Conservation (phyloP, 441 rosid genomes). For the Biscutella auriculata region DNA sequence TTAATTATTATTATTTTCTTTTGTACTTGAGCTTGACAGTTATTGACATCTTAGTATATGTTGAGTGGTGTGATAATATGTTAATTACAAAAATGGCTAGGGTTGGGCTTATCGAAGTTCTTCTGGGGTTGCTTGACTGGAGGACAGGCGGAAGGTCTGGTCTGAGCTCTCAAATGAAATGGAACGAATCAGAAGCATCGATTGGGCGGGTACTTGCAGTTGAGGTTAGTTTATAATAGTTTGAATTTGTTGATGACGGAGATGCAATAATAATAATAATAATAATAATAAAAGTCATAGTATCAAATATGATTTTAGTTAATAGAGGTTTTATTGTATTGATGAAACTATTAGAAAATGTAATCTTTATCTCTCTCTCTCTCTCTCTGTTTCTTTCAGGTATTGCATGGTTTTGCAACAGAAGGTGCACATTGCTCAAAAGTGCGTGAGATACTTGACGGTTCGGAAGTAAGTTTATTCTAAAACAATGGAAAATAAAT, state of each 20-base stretch:
- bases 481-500: too few species aligned
- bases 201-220: conserved; percentile 96
- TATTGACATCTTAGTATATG: neutral
- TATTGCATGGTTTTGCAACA: conserved; percentile 89
- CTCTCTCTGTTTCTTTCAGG: conserved; percentile 42
- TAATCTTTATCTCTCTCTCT: too few species aligned
- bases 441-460: conserved; percentile 75
- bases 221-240: conserved; percentile 52
- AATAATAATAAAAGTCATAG: too few species aligned
- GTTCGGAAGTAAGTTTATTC: conserved; percentile 64
- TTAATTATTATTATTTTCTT: neutral
- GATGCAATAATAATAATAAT: too few species aligned
- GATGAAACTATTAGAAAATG: neutral
- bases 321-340: neutral
- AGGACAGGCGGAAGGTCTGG: conserved; percentile 90
- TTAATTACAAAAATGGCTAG: conserved; percentile 39
- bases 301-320: too few species aligned
- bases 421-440: conserved; percentile 92
- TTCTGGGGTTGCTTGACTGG: conserved; percentile 98
- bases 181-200: conserved; percentile 98
- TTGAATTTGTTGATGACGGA: neutral
- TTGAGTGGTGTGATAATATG: too few species aligned
- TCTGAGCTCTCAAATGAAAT: conserved; percentile 87
- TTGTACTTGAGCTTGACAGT: neutral
- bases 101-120: conserved; percentile 93